These are phyloP conservation scores for Leccinum barrowsii DNA, from an alignment of 768 basidiomycete genomes.

Conservation along the genomic window DNA sequence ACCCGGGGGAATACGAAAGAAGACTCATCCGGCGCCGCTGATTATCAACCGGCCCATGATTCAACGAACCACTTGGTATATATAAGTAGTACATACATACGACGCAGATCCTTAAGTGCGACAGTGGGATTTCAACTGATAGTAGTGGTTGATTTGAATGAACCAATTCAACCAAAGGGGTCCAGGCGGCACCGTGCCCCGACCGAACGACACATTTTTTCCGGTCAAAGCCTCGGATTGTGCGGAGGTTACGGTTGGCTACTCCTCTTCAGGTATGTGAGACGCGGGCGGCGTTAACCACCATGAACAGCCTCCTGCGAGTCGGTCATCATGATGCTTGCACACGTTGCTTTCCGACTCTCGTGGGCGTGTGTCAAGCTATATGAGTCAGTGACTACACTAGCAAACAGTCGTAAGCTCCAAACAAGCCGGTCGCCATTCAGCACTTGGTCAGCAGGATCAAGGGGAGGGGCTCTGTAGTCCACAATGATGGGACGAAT, in stretches of 20 bases:
- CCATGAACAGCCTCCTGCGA: no score
- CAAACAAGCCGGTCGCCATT: not conserved
- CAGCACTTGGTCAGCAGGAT: not conserved
- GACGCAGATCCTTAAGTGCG: not conserved
- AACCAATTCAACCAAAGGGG: not conserved
- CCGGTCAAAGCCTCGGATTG: not conserved
- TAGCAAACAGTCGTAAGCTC: not conserved
- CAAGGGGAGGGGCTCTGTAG: not conserved
- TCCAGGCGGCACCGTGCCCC: not conserved
- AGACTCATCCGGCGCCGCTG: not conserved
- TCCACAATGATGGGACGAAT: not conserved
- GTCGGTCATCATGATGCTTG: no score
- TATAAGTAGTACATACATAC: not conserved
- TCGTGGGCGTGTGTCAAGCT: not conserved
- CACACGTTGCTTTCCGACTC: not conserved
- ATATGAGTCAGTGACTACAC: not conserved
- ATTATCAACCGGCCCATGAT: not conserved
- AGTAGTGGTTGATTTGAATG: not conserved
- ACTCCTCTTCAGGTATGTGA: not conserved
- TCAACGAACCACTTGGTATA: not conserved
- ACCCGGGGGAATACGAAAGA: not conserved
- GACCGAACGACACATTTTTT: not conserved
- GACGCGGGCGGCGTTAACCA: no score
- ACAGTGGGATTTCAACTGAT: not conserved
- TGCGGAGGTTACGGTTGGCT: not conserved